Conservation (phyloP, 1,284 basidiomycete genomes). For the Anthracocystis panici-leucophaei region DNA sequence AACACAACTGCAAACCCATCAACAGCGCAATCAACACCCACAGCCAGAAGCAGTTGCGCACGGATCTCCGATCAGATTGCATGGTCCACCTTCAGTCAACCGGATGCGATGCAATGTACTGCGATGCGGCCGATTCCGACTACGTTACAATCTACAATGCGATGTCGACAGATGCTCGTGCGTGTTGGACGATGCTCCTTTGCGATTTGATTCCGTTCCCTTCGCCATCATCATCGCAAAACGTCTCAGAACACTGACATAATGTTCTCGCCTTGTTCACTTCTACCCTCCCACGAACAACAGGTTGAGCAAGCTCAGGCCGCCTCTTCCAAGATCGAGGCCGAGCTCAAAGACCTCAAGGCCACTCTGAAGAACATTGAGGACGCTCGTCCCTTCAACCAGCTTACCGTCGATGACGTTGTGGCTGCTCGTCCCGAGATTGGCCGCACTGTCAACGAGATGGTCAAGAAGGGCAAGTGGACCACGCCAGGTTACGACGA, state of each 20-base stretch:
- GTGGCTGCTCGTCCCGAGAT: constrained; percentile 93
- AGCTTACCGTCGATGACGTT: constrained; percentile 93
- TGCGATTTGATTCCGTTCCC: neutral
- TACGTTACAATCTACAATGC: neutral
- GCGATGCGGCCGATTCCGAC: neutral
- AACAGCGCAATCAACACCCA: neutral
- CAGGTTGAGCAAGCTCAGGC: constrained; percentile 91
- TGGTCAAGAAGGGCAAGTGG: constrained; percentile 99
- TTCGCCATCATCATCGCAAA: neutral
- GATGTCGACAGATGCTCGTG: neutral
- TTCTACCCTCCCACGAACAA: neutral
- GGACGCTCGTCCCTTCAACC: constrained; percentile 96
- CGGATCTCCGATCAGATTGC: neutral
- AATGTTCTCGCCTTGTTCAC: neutral
- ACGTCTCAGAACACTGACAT: constrained; percentile 15
- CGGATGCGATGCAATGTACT: neutral
- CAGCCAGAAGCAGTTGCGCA: neutral
- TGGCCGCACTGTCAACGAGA: constrained; percentile 90
- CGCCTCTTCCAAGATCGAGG: constrained; percentile 89
- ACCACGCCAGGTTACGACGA: constrained; percentile 75
- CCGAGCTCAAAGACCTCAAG: constrained; percentile 91
- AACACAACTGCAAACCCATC: no score
- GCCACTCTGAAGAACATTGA: constrained; percentile 96
- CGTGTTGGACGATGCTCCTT: neutral
- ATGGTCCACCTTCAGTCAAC: neutral